Conservation (phyloP, 371 early-diverging fungal species). For the Nematocida ausubeli region DNA sequence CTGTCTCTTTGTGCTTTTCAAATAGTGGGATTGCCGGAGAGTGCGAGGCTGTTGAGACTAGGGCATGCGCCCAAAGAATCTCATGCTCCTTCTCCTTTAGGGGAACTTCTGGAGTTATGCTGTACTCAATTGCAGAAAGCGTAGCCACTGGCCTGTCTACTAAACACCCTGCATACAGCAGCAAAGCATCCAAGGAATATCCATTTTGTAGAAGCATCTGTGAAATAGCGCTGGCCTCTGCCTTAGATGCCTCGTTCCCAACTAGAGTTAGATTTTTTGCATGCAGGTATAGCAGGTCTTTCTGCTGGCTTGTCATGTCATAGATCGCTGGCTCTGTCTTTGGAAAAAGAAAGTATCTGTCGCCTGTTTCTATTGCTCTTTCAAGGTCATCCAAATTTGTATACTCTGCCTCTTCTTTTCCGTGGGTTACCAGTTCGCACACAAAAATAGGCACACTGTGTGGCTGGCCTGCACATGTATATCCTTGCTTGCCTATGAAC, state of each 20-base stretch:
- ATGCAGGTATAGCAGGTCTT: slow-evolving; percentile 4
- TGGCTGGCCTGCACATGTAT: background rate
- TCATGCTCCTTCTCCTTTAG: slow-evolving; percentile 21
- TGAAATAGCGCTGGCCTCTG: background rate
- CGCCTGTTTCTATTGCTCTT: background rate
- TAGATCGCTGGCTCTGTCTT: background rate
- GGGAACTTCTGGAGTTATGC: background rate
- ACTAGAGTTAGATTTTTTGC: slow-evolving; percentile 16
- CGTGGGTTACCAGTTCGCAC: background rate
- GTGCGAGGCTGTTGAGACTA: slow-evolving; percentile 13
- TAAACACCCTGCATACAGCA: slow-evolving; percentile 25
- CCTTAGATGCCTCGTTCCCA: background rate
- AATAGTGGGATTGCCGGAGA: slow-evolving; percentile 2
- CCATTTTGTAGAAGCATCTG: slow-evolving; percentile 3
- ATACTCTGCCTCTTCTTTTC: background rate
- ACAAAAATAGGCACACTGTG: slow-evolving; percentile 12
- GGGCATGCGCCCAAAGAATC: slow-evolving; percentile 11
- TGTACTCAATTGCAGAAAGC: slow-evolving; percentile 4
- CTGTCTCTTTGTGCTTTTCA: slow-evolving; percentile 31
- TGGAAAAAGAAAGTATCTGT: slow-evolving; percentile 47
- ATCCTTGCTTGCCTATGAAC: slow-evolving; percentile 16
- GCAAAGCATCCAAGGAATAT: slow-evolving; percentile 2
- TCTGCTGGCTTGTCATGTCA: background rate
- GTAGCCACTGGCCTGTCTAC: slow-evolving; percentile 4
- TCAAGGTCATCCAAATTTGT: slow-evolving; percentile 5